phyloP scores from a whole-genome alignment of 2,329 filamentous ascomycete species.

The Colletotrichum musicola region DNA sequence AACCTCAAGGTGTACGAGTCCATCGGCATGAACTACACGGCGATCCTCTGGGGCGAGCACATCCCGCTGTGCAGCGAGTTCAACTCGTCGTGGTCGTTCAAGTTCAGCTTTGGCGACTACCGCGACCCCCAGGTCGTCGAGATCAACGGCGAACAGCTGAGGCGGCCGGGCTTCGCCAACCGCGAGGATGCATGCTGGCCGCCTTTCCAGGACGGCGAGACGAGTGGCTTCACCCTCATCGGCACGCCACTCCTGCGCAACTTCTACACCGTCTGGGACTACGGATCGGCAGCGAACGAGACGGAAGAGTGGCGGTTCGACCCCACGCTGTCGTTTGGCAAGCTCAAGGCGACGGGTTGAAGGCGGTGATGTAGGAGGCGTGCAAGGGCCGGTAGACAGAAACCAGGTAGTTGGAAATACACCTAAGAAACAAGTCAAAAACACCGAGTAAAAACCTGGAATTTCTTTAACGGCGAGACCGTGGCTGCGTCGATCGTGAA shows the following conservation, averaged over 20 bases:
- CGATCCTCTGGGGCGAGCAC: conserved; percentile 44
- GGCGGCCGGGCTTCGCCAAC: conserved; percentile 48
- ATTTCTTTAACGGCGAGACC: neutral
- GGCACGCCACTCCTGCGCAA: conserved; percentile 46
- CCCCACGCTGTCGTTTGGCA: conserved; percentile 43
- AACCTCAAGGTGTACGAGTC: conserved; percentile 47
- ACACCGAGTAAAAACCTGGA: neutral
- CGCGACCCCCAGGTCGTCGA: conserved; percentile 41
- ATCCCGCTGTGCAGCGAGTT: conserved; percentile 52
- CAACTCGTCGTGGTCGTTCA: conserved; percentile 51
- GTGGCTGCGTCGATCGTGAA: conserved; percentile 4
- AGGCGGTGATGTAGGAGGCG: too few relatives aligned
- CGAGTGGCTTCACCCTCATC: conserved; percentile 45
- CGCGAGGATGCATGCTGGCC: conserved; percentile 51
- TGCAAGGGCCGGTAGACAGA: neutral
- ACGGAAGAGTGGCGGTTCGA: conserved; percentile 1
- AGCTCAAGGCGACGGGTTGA: conserved; percentile 40
- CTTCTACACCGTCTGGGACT: conserved; percentile 52
- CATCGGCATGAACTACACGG: conserved; percentile 52
- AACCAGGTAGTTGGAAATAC: neutral
- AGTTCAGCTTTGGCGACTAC: conserved; percentile 42
- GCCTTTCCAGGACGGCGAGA: conserved; percentile 45
- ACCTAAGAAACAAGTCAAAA: neutral
- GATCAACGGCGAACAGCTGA: conserved; percentile 49
- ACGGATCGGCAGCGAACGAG: conserved; percentile 40